phyloP scores from a whole-genome alignment of 148 eudicot species.

The Vaccinium vitisidaea region DNA sequence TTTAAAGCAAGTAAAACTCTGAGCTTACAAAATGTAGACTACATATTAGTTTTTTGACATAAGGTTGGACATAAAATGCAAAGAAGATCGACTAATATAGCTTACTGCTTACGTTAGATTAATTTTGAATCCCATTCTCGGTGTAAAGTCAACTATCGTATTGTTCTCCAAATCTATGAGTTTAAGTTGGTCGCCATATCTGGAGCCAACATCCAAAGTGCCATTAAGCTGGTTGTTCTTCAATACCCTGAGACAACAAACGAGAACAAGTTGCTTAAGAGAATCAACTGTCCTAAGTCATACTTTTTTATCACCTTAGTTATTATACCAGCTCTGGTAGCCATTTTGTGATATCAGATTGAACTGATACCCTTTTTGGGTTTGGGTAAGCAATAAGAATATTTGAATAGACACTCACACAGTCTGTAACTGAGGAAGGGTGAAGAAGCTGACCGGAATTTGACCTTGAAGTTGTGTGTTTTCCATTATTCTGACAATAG shows the following conservation, averaged over 20 bases:
- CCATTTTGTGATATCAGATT: not conserved
- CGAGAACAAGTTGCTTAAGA: not conserved
- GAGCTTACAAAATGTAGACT: not conserved
- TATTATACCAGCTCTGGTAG: not conserved
- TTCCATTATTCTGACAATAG: slow-evolving; percentile 59
- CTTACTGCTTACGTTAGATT: slow-evolving; percentile 38
- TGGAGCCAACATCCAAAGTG: slow-evolving; percentile 33
- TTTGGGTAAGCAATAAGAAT: not conserved
- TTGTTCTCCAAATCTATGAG: slow-evolving; percentile 50
- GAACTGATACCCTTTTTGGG: not conserved
- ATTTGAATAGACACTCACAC: slow-evolving; percentile 19
- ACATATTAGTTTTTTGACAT: not conserved
- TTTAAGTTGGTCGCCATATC: slow-evolving; percentile 39
- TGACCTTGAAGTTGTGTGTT: slow-evolving; percentile 50
- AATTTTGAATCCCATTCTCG: slow-evolving; percentile 19
- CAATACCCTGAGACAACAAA: slow-evolving; percentile 29
- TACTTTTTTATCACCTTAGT: not conserved
- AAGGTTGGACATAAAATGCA: not conserved
- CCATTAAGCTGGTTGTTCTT: slow-evolving; percentile 42
- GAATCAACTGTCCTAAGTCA: not conserved
- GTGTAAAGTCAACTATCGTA: slow-evolving; percentile 24
- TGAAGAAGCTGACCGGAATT: slow-evolving; percentile 59
- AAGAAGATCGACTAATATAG: not conserved
- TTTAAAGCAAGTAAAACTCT: not conserved
- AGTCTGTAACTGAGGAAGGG: slow-evolving; percentile 51